Percentiles rank a stretch among this genome's conserved stretches.
Conservation (phyloP, 768 basidiomycete species). For the Termitomyces heimii region DNA sequence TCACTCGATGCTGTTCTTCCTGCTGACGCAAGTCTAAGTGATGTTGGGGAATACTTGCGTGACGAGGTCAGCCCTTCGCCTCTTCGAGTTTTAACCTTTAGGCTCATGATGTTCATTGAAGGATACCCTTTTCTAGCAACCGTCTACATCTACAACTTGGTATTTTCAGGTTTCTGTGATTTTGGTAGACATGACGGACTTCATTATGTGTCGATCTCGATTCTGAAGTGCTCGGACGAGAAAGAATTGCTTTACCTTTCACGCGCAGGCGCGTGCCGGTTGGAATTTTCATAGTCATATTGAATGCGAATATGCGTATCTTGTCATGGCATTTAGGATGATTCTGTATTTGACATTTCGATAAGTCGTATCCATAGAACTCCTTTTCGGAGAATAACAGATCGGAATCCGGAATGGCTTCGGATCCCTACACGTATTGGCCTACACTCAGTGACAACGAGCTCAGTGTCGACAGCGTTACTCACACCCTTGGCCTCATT, state of each 20-base stretch:
- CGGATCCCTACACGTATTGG: conserved; percentile 48
- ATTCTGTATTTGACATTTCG: background rate
- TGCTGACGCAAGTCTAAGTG: conserved; percentile 38
- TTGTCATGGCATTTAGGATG: background rate
- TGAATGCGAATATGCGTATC: background rate
- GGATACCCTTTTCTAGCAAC: conserved; percentile 73
- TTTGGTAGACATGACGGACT: conserved; percentile 13
- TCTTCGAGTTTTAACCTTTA: background rate
- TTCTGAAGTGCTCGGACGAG: conserved; percentile 42
- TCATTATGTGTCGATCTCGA: conserved; percentile 19
- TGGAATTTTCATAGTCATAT: conserved; percentile 3
- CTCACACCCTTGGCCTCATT: conserved; percentile 41
- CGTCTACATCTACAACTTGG: background rate
- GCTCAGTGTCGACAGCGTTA: conserved; percentile 45
- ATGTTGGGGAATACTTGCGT: conserved; percentile 96
- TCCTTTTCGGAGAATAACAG: conserved; percentile 9
- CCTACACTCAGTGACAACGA: conserved; percentile 46
- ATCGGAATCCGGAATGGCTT: conserved; percentile 29
- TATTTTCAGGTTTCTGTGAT: conserved; percentile 1
- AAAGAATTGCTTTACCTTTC: conserved; percentile 14
- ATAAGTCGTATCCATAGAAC: background rate
- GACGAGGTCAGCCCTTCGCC: conserved; percentile 65
- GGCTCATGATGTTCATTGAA: conserved; percentile 20
- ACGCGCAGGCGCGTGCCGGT: conserved; percentile 14
- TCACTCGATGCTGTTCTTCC: background rate